Evolutionary conservation across 2,329 filamentous ascomycete genomes (phyloP), one percentile per base, ranked within the genome.

Genomic region (Fusarium keratoplasticum): DNA sequence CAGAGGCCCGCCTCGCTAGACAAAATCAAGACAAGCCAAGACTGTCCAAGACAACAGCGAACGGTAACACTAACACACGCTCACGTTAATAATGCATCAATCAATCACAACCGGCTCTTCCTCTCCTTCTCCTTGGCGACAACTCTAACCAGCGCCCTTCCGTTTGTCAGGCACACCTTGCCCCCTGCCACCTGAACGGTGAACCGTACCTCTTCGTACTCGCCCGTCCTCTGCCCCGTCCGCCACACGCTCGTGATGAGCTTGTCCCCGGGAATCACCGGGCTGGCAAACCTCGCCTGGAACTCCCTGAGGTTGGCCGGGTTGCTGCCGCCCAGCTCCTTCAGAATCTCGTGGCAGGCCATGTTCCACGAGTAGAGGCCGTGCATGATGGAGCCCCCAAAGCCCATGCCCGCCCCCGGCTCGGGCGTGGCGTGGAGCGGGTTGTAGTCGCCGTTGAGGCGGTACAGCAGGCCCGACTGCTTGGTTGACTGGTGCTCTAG

Each of bases 391-490:
- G 91, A 87, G 36, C 95, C 95, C 31, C 94, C 94, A 77, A 97
- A 98, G 69, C 95, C 95, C 94, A 98, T 97, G 85, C 95, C 93
- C 83, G 90, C 85, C 70, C 95, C 95, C 0, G 95, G 94, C 84
- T 95, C 94, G 14, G 95, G 95, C 20, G 93, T 94, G 8, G 94
- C 95, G 81, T 98, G 95, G 38, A 98, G 91, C 31, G 95, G 95
- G 86, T 98, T 98, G 85, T 98, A 98, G 85, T 98, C 95, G 75
- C 95, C 95, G 78, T 97, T 98, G 60, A 98, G 89, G 72, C 94
- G 89, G 83, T 96, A 96, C 64, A 96, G 86, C 72, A 93, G 89
- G 10, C 94, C 90, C 6, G 94, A 94, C 85, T 95, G 91, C 62
- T 86, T 80, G 29, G 86, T 93, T 6, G 93, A 95, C 83, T 95